phyloP scores from a whole-genome alignment of 2,329 filamentous ascomycete genomes.

The Hymenoscyphus occultus region DNA sequence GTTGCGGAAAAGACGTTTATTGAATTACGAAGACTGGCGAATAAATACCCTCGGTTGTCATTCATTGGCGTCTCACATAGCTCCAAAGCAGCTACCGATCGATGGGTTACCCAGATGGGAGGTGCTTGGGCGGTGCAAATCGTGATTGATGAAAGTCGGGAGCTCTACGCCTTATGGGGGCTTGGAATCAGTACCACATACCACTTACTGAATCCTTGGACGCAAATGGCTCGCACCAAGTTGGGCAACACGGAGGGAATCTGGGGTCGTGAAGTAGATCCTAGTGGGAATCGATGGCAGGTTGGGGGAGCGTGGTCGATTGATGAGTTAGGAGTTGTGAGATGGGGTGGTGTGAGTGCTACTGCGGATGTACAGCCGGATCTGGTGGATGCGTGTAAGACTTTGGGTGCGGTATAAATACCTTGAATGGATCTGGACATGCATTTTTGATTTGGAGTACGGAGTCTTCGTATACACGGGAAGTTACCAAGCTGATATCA shows the following conservation, averaged over 20 bases:
- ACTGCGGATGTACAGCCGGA: constrained; percentile 54
- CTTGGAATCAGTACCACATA: constrained; percentile 59
- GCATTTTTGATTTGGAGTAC: not conserved
- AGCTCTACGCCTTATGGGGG: constrained; percentile 65
- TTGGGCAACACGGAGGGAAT: constrained; percentile 63
- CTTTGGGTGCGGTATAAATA: constrained; percentile 26
- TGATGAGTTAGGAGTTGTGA: constrained; percentile 41
- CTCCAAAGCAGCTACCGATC: constrained; percentile 54
- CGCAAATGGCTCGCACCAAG: constrained; percentile 54
- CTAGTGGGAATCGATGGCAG: constrained; percentile 68
- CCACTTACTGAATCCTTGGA: constrained; percentile 59
- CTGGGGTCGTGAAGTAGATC: constrained; percentile 58
- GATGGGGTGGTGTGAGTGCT: constrained; percentile 49
- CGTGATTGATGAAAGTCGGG: constrained; percentile 58
- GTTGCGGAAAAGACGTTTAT: constrained; percentile 68
- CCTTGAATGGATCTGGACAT: not conserved
- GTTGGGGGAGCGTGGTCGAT: constrained; percentile 54
- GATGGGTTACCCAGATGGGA: constrained; percentile 32
- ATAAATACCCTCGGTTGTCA: constrained; percentile 48
- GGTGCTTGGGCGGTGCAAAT: constrained; percentile 50
- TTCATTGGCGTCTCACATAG: constrained; percentile 65
- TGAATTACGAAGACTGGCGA: constrained; percentile 51
- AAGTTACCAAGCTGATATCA: constrained; percentile 6
- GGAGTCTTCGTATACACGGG: not conserved
- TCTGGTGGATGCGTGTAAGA: constrained; percentile 46